Evolutionary conservation across 2,329 filamentous ascomycete species (phyloP).

Genomic region (Metarhizium brunneum): DNA sequence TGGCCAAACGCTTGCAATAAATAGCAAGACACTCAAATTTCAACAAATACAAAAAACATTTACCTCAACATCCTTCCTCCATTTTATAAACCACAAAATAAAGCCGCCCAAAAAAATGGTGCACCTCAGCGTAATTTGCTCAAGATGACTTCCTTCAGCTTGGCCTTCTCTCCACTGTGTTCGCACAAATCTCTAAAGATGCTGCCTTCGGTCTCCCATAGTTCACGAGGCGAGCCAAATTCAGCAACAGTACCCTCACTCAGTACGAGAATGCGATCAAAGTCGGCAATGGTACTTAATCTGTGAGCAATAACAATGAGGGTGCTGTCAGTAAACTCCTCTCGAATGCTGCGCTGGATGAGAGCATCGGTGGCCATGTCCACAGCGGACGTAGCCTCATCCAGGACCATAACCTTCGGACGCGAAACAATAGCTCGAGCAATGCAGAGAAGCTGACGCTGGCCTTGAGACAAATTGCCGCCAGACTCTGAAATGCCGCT

Average conservation of each 20-base stretch:
- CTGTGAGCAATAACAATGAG: conserved; percentile 68
- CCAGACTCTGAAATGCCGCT: conserved; percentile 63
- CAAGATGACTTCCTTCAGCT: conserved; percentile 37
- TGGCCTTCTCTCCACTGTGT: conserved; percentile 50
- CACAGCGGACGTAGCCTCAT: conserved; percentile 71
- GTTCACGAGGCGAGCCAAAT: conserved; percentile 53
- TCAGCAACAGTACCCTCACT: conserved; percentile 59
- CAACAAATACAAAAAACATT: neutral
- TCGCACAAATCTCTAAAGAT: conserved; percentile 56
- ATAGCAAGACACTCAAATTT: neutral
- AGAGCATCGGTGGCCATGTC: conserved; percentile 68
- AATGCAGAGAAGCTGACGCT: conserved; percentile 67
- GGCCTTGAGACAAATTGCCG: conserved; percentile 66
- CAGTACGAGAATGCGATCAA: conserved; percentile 64
- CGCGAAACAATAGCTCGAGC: conserved; percentile 63
- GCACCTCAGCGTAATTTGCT: conserved; percentile 2
- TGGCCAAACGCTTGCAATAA: neutral
- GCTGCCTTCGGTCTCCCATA: conserved; percentile 45
- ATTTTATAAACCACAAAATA: neutral
- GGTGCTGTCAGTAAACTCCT: conserved; percentile 61
- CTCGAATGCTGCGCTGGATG: conserved; percentile 64
- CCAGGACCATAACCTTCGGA: conserved; percentile 69
- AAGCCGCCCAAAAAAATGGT: neutral
- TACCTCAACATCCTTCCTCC: neutral
- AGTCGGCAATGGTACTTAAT: conserved; percentile 67